These are phyloP conservation scores for Tetrapisispora taiwanensis DNA, from an alignment of 805 yeast genomes.

Conservation along the genomic window DNA sequence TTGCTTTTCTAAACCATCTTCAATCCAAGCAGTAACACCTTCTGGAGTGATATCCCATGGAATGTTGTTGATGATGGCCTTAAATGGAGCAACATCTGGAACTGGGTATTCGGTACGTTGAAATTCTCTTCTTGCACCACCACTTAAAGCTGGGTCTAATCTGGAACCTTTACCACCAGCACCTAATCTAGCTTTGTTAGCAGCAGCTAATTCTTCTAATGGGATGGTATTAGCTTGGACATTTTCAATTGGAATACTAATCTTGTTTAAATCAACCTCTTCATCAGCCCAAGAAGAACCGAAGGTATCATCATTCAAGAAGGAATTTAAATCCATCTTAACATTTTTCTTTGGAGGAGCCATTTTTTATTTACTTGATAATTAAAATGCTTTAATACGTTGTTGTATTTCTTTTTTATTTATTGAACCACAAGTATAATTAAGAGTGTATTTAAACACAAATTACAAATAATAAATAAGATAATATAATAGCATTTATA, in stretches of 20 bases:
- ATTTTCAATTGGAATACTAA: slow-evolving; percentile 40
- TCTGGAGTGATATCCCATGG: slow-evolving; percentile 73
- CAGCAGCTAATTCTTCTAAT: slow-evolving; percentile 22
- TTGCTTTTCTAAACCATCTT: slow-evolving; percentile 39
- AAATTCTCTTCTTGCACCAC: slow-evolving; percentile 24
- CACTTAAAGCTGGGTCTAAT: slow-evolving; percentile 33
- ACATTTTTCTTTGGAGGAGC: slow-evolving; percentile 61
- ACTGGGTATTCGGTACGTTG: slow-evolving; percentile 68
- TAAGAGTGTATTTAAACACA: no score
- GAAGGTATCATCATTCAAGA: slow-evolving; percentile 64
- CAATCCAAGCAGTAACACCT: slow-evolving; percentile 50
- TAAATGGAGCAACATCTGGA: slow-evolving; percentile 86
- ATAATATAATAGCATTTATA: no score
- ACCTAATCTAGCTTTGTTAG: slow-evolving; percentile 9
- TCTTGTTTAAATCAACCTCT: slow-evolving; percentile 61
- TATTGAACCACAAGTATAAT: no score
- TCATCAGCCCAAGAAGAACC: slow-evolving; percentile 81
- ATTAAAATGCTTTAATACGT: background rate
- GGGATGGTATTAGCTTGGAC: slow-evolving; percentile 22
- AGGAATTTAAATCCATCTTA: slow-evolving; percentile 81
- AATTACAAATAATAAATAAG: no score
- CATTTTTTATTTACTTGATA: slow-evolving; percentile 25
- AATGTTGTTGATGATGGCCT: slow-evolving; percentile 80
- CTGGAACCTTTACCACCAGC: slow-evolving; percentile 27
- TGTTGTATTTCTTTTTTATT: background rate